These are phyloP conservation scores for Pseudogymnoascus sp. DNA, from an alignment of 2,329 filamentous ascomycete genomes.

Conservation along the genomic window DNA sequence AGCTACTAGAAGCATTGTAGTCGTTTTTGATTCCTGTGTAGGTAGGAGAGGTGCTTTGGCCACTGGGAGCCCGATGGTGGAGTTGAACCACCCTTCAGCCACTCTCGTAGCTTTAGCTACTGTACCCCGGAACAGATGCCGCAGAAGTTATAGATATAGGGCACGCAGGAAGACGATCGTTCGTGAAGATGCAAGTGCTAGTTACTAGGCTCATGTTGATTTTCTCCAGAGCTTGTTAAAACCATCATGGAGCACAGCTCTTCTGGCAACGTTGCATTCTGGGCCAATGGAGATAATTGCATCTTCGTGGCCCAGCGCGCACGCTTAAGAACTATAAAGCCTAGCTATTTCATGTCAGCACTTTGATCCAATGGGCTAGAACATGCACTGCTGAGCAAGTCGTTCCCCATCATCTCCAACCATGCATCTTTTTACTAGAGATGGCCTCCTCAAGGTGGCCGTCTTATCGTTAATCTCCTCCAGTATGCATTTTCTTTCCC, in stretches of 20 bases:
- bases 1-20: too few relatives aligned
- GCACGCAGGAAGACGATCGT: not conserved
- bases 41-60: too few relatives aligned
- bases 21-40: too few relatives aligned
- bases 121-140: not conserved
- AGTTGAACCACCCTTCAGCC: too few relatives aligned
- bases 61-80: too few relatives aligned
- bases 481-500: not conserved
- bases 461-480: not conserved
- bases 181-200: not conserved
- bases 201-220: not conserved
- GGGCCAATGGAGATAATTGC: not conserved
- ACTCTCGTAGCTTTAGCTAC: not conserved
- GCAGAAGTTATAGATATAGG: not conserved
- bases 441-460: not conserved
- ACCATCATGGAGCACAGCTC: not conserved
- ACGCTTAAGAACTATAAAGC: not conserved
- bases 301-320: not conserved
- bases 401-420: slow-evolving; percentile 16
- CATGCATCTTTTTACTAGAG: slow-evolving; percentile 12
- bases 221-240: not conserved
- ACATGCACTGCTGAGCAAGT: not conserved
- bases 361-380: not conserved
- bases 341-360: not conserved
- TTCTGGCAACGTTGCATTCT: not conserved